Base-by-base conservation (phyloP, 2,329 filamentous ascomycete genomes). In the Septoria petroselini region DNA sequence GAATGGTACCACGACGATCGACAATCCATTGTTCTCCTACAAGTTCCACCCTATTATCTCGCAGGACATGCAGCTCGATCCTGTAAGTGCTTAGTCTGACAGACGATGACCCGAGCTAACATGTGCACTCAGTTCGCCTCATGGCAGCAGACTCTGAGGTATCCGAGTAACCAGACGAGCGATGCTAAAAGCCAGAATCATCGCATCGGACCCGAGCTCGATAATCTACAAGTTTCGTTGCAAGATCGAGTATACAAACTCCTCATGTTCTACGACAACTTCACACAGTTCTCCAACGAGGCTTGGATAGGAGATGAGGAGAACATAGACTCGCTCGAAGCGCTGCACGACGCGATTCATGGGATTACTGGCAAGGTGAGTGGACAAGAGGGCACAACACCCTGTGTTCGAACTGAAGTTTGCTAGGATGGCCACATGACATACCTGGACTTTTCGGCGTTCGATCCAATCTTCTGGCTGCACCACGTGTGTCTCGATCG, bases 381-480 rank as follows among this genome's bases (percentile, higher is more conserved):
- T 27, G 23, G 9, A 9, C 5, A n/a, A n/a, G n/a, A n/a, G n/a
- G 9, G 23, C 9, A 9, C 23, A 27, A 27, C 23, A 27, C 23
- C 23, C 23, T 27, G 5, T 27, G 5, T 27, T 9, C 5, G 9
- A 9, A 9, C 23, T 27, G 5, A 27, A 27, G 5, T 27, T 5
- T 27, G 23, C 23, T 27, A 27, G 23, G 75, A 76, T 29, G 84
- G 85, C 1, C 85, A 88, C 60, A 85, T 86, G 80, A 80, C 78
- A 34, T 85, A 80, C 66, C 81, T 83, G 18, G 55, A 82, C 14
- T 85, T 85, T 59, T 86, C 87, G 1, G 80, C 85, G 0, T 94
- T 88, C 64, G 88, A 94, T 63, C 88, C 88, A 0, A 71, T 88
- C 9, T 91, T 91, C 68, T 87, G 85, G 70, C 70, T 91, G 7